A percentile compares a stretch with the other conserved stretches of the same genome.
Conservation (phyloP, 78 protist species). For the Dictyostelium intermedium region DNA sequence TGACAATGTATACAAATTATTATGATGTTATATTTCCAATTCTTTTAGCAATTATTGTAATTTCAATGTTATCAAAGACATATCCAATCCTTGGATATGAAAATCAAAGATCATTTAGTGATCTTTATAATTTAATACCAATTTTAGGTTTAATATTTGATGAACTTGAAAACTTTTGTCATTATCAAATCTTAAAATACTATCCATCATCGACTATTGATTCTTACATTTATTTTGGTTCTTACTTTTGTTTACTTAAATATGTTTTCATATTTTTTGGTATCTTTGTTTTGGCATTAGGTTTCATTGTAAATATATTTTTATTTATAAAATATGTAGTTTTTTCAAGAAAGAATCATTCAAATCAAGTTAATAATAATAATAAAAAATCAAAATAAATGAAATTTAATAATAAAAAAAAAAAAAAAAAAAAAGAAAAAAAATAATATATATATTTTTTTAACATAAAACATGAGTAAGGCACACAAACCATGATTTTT, state of each 20-base stretch:
- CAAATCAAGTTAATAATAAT: background rate
- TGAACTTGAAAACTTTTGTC: slow-evolving; percentile 5
- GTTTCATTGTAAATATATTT: background rate
- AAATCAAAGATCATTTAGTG: background rate
- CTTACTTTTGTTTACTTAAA: background rate
- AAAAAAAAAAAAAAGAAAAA: background rate
- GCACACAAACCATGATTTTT: too few species aligned
- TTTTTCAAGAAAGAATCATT: background rate
- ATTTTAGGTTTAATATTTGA: background rate
- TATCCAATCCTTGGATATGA: background rate
- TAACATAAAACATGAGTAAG: too few species aligned
- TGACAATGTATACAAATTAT: slow-evolving; percentile 7
- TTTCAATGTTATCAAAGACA: slow-evolving; percentile 17
- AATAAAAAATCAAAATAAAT: too few species aligned
- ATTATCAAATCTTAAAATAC: background rate
- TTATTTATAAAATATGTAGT: background rate
- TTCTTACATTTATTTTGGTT: background rate
- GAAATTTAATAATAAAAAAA: background rate
- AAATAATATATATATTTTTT: background rate
- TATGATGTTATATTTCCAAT: slow-evolving; percentile 19
- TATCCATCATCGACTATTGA: background rate
- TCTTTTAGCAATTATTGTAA: background rate
- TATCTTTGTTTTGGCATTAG: background rate
- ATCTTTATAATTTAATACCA: background rate
- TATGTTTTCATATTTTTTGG: background rate